Evolutionary conservation across 2,329 filamentous ascomycete species (phyloP).

Genomic region (Huntiella bhutanensis): DNA sequence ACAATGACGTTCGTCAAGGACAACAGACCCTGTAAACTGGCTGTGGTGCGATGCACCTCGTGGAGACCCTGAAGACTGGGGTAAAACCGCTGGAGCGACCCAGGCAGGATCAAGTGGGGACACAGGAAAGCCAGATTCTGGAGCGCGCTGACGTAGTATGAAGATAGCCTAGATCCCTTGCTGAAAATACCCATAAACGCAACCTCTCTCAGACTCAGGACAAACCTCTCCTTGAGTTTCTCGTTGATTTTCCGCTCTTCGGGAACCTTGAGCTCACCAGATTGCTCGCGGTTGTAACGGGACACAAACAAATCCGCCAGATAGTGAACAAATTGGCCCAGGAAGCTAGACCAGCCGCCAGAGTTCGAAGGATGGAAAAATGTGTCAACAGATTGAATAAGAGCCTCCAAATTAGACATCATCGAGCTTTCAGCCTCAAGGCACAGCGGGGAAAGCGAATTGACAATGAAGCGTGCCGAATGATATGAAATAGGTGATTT

Average conservation of each 20-base stretch:
- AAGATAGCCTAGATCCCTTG: slow-evolving; percentile 81
- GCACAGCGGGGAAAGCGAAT: slow-evolving; percentile 75
- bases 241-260: slow-evolving; percentile 59
- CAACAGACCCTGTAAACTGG: slow-evolving; percentile 78
- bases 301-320: slow-evolving; percentile 92
- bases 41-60: slow-evolving; percentile 90
- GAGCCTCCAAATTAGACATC: slow-evolving; percentile 66
- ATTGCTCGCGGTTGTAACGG: slow-evolving; percentile 90
- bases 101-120: slow-evolving; percentile 77
- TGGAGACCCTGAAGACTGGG: slow-evolving; percentile 91
- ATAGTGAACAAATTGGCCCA: slow-evolving; percentile 82
- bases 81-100: slow-evolving; percentile 88
- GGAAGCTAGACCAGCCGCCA: slow-evolving; percentile 72
- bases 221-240: slow-evolving; percentile 73
- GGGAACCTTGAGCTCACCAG: slow-evolving; percentile 75
- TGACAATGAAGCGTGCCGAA: slow-evolving; percentile 80
- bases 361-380: slow-evolving; percentile 98
- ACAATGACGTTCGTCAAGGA: slow-evolving; percentile 84
- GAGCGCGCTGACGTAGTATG: slow-evolving; percentile 75
- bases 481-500: slow-evolving; percentile 86
- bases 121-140: slow-evolving; percentile 82
- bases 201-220: slow-evolving; percentile 73
- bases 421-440: slow-evolving; percentile 61
- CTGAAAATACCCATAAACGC: slow-evolving; percentile 97
- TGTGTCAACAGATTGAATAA: slow-evolving; percentile 89